Evolutionary conservation across 2,329 filamentous ascomycete species (phyloP), one percentile per base, ranked within the genome.

Genomic region (Stylonectria norvegica): DNA sequence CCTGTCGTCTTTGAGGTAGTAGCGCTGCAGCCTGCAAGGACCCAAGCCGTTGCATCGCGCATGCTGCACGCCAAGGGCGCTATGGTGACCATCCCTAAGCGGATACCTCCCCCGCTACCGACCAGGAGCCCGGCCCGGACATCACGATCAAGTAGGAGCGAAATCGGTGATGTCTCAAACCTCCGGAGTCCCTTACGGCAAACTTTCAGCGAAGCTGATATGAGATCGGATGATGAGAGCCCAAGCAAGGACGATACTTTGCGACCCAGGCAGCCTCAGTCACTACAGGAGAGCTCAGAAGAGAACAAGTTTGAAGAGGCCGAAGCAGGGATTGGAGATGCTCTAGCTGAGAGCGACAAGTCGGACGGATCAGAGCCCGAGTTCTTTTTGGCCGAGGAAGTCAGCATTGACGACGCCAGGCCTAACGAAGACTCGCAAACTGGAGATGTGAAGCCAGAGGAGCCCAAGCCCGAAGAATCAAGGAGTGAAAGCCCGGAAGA

Each of bases 31-130:
- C 74, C 75, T 12, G 68, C 79, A 12, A 57, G 61, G 28, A 72
- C 75, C 5, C 76, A 80, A 37, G 76, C 79, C 28, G 69, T 80
- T 34, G 75, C 78, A 3, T 80, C 85, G 2, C 79, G 85, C 38
- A 75, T 81, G 40, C 80, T 89, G 41, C 74, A 77, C 20, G 84
- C 81, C 27, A 85, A 86, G 57, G 87, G 89, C 17, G 84, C 85
- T 36, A 71, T 96, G 36, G 87, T 96, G 19, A 89, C 81, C 32
- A 95, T 96, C 43, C 81, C 86, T 10, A 94, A 91, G 66, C 78
- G 89, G 23, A 66, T 83, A 1, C 79, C 88, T 1, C 89, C 90
- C 2, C 81, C 86, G 7, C 75, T 95, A 10, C 90, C 90, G 1
- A 75, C 79, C 3, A 75, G 89, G 34, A 95, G 86, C 58, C 85